These are phyloP conservation scores for Camelina neglecta DNA, from an alignment of 345 rosid genomes.

Conservation along the genomic window DNA sequence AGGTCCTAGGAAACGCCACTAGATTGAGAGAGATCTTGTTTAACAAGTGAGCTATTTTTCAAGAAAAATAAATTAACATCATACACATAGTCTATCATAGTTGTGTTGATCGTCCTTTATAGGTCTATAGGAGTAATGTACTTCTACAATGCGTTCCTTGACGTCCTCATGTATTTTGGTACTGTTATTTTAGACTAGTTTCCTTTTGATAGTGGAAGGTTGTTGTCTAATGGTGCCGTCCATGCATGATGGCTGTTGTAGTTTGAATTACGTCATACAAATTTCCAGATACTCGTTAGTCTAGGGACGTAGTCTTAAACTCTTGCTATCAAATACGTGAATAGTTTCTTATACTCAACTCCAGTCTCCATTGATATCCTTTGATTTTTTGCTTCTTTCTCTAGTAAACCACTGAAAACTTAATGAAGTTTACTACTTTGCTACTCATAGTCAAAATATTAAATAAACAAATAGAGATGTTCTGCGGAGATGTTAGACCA, in stretches of 20 bases:
- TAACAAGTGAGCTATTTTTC: background rate
- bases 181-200: background rate
- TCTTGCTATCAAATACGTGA: too few species aligned
- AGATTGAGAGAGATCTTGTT: background rate
- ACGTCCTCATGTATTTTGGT: background rate
- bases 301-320: too few species aligned
- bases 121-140: background rate
- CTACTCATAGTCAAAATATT: too few species aligned
- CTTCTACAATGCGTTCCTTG: background rate
- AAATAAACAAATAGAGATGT: too few species aligned
- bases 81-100: background rate
- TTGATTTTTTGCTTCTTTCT: too few species aligned
- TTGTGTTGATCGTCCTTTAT: background rate
- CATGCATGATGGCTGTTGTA: background rate
- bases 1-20: background rate
- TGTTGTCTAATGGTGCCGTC: background rate
- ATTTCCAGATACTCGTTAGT: too few species aligned
- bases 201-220: background rate
- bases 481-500: too few species aligned
- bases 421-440: too few species aligned
- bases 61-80: background rate
- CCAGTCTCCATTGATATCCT: too few species aligned
- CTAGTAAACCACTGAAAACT: too few species aligned
- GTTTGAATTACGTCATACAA: too few species aligned
- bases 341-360: too few species aligned